Percentiles rank a stretch among this genome's conserved stretches.
phyloP scores from a whole-genome alignment of 352 stramenopile genomes.

The Phytopythium vexans region DNA sequence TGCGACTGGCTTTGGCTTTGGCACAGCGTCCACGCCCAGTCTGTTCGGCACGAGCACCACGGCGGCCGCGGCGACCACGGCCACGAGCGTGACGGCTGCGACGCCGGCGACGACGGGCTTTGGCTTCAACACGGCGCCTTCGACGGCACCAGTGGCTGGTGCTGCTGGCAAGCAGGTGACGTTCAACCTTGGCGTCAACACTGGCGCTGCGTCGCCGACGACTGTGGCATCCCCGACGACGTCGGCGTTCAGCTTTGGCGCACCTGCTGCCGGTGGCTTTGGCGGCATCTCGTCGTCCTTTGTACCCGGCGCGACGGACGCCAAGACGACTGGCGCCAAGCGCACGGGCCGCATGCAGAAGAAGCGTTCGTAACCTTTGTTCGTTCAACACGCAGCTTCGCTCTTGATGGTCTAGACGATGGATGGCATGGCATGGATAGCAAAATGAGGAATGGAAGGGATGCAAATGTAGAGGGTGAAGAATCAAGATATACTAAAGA shows the following conservation, averaged over 20 bases:
- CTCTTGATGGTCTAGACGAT: no score
- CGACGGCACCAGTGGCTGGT: no score
- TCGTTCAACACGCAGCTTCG: no score
- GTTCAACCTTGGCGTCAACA: conserved; percentile 43
- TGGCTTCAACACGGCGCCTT: conserved; percentile 1
- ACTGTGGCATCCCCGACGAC: conserved; percentile 17
- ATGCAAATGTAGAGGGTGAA: no score
- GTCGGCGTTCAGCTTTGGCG: conserved; percentile 26
- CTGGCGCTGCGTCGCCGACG: conserved; percentile 17
- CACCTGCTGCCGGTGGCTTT: conserved; percentile 38
- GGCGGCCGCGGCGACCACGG: conserved; percentile 3
- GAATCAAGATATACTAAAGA: no score
- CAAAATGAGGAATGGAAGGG: no score
- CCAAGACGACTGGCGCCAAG: conserved; percentile 23
- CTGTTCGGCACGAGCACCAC: conserved; percentile 12
- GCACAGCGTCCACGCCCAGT: conserved; percentile 9
- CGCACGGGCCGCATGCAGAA: conserved; percentile 36
- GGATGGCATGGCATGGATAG: no score
- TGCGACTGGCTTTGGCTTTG: conserved; percentile 42
- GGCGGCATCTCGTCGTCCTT: conserved; percentile 43
- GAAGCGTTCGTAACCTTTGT: conserved; percentile 32
- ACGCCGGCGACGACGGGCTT: conserved; percentile 10
- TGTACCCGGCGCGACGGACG: conserved; percentile 17
- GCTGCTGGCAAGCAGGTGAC: conserved; percentile 56
- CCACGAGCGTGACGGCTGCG: conserved; percentile 6